Percentiles rank a stretch among this genome's conserved stretches.
phyloP scores from a whole-genome alignment of 1,139 yeast genomes.

The Lodderomyces oxycetoniae region DNA sequence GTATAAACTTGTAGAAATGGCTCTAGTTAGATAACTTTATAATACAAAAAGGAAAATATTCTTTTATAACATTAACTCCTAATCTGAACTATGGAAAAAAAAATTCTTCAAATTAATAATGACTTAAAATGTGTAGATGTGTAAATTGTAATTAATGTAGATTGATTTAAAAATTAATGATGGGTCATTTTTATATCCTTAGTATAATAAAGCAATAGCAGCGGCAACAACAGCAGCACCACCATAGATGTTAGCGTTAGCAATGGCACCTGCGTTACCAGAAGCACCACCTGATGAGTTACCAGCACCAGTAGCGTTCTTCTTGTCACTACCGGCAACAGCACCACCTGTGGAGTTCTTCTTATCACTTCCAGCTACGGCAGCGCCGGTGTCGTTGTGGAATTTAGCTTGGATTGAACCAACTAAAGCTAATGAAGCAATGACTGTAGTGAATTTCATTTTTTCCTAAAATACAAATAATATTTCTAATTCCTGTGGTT shows the following conservation, averaged over 20 bases:
- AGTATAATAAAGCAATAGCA: conserved; percentile 39
- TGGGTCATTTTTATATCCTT: no score
- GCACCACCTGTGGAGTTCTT: conserved; percentile 8
- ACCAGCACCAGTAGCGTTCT: conserved; percentile 7
- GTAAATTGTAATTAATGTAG: no score
- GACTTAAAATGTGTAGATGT: neutral
- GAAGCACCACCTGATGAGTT: conserved; percentile 8
- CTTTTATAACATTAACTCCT: no score
- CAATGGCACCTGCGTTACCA: conserved; percentile 28
- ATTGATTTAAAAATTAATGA: no score
- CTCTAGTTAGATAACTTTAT: no score
- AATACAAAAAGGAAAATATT: no score
- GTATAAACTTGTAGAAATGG: no score
- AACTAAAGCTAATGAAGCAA: conserved; percentile 14
- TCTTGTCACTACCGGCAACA: conserved; percentile 6
- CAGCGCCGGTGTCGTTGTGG: conserved; percentile 11
- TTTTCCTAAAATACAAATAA: conserved; percentile 4
- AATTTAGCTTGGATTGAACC: conserved; percentile 13
- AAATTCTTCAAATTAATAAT: neutral
- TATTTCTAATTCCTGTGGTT: no score
- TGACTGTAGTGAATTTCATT: conserved; percentile 13
- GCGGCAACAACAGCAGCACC: conserved; percentile 77
- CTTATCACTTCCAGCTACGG: conserved; percentile 7
- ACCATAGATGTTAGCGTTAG: conserved; percentile 45
- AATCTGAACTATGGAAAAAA: conserved; percentile 1